Conservation (phyloP, 495 filamentous ascomycete species). For the Penicillium steckii region DNA sequence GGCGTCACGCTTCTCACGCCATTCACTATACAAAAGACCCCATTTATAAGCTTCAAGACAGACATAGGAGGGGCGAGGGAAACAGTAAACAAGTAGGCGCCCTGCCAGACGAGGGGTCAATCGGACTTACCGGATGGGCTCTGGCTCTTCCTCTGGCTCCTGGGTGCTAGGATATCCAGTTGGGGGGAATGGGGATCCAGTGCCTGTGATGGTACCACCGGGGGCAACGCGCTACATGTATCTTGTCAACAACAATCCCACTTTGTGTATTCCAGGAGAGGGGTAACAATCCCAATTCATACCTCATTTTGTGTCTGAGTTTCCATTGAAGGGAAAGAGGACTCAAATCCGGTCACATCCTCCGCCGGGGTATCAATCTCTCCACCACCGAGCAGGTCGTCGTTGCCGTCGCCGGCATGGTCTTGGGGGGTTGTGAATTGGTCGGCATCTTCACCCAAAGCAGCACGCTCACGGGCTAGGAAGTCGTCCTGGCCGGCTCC, state of each 20-base stretch:
- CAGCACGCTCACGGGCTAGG: constrained; percentile 81
- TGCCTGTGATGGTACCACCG: constrained; percentile 84
- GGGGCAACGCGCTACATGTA: constrained; percentile 65
- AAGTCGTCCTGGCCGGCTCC: constrained; percentile 65
- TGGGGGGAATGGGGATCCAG: constrained; percentile 69
- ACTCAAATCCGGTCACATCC: constrained; percentile 75
- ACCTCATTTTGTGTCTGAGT: constrained; percentile 69
- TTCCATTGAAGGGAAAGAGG: constrained; percentile 81
- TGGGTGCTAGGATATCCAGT: constrained; percentile 50
- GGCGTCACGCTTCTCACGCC: constrained; percentile 85
- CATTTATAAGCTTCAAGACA: not conserved
- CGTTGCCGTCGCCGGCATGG: constrained; percentile 54
- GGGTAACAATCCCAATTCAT: constrained; percentile 20
- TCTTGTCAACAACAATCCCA: constrained; percentile 19
- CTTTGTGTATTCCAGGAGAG: not conserved
- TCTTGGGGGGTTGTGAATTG: constrained; percentile 84
- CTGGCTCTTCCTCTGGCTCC: constrained; percentile 73
- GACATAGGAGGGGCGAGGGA: not conserved
- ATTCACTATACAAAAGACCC: constrained; percentile 53
- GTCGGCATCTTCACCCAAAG: constrained; percentile 86
- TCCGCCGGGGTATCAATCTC: constrained; percentile 41
- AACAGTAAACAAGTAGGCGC: constrained; percentile 9
- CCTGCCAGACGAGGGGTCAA: not conserved
- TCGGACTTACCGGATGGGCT: constrained; percentile 66
- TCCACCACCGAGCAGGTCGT: constrained; percentile 74